Conservation (phyloP, 2,329 filamentous ascomycete species). For the Pseudogymnoascus sp. region DNA sequence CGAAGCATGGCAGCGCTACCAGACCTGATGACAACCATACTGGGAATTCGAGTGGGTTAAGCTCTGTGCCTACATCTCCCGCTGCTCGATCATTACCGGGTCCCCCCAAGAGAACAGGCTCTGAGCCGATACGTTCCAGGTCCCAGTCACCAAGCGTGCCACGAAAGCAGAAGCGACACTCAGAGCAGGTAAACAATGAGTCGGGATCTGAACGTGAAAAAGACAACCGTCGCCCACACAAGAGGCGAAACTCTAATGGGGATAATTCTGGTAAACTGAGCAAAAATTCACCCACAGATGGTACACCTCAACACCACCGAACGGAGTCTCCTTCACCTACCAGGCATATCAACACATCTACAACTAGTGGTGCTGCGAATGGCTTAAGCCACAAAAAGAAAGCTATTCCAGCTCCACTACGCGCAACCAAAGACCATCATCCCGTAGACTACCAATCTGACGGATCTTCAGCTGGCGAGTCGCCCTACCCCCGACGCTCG, state of each 20-base stretch:
- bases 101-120: constrained; percentile 34
- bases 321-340: constrained; percentile 45
- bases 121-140: constrained; percentile 43
- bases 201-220: constrained; percentile 24
- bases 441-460: constrained; percentile 61
- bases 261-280: constrained; percentile 17
- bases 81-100: constrained; percentile 24
- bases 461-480: constrained; percentile 54
- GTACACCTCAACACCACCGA: constrained; percentile 16
- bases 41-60: constrained; percentile 44
- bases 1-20: constrained; percentile 18
- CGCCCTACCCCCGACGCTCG: constrained; percentile 50
- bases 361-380: constrained; percentile 38
- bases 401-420: constrained; percentile 50
- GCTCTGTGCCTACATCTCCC: constrained; percentile 51
- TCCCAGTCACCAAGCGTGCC: constrained; percentile 28
- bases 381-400: constrained; percentile 53
- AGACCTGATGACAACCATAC: constrained; percentile 19
- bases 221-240: constrained; percentile 13
- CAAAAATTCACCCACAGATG: constrained; percentile 17
- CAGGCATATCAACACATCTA: not conserved
- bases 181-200: constrained; percentile 35
- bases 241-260: constrained; percentile 20
- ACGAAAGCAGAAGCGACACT: constrained; percentile 31
- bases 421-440: constrained; percentile 36